phyloP scores from a whole-genome alignment of 2,329 filamentous ascomycete species.

The Beauveria medogensis region DNA sequence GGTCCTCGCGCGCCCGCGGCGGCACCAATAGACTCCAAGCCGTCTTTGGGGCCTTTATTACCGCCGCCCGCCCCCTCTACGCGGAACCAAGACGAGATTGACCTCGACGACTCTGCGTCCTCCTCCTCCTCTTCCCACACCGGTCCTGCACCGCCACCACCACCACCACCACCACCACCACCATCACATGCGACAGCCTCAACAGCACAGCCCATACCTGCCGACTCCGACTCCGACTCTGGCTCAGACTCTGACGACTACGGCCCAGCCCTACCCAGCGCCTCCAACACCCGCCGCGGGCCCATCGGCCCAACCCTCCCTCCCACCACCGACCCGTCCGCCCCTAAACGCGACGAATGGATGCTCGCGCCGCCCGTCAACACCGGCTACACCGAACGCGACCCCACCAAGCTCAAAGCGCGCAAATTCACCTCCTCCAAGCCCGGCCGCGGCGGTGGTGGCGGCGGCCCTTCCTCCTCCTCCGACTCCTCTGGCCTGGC shows the following conservation, averaged over 20 bases:
- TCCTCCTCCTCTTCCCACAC: slow-evolving; percentile 26
- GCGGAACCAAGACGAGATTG: slow-evolving; percentile 34
- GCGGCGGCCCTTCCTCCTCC: slow-evolving; percentile 8
- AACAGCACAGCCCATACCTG: slow-evolving; percentile 23
- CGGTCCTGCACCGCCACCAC: slow-evolving; percentile 29
- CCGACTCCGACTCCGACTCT: slow-evolving; percentile 16
- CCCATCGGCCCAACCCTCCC: slow-evolving; percentile 31
- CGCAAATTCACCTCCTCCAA: slow-evolving; percentile 69
- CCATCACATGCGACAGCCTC: neutral
- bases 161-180: slow-evolving; percentile 25
- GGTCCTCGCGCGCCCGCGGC: slow-evolving; percentile 26
- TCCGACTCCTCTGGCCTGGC: slow-evolving; percentile 36
- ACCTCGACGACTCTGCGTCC: slow-evolving; percentile 29
- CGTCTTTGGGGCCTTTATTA: slow-evolving; percentile 18
- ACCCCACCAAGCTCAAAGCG: slow-evolving; percentile 75
- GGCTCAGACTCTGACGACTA: slow-evolving; percentile 37
- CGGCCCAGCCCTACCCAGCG: slow-evolving; percentile 47
- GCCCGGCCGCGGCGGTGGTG: slow-evolving; percentile 19
- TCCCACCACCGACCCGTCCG: slow-evolving; percentile 22
- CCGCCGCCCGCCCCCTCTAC: slow-evolving; percentile 1
- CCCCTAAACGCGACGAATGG: slow-evolving; percentile 69
- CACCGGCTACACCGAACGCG: slow-evolving; percentile 52
- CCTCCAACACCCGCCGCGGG: slow-evolving; percentile 37
- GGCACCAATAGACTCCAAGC: slow-evolving; percentile 13
- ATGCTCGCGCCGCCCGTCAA: slow-evolving; percentile 64